These are phyloP conservation scores for Penicillium sp. DNA, from an alignment of 2,329 filamentous ascomycete genomes.

Conservation along the genomic window DNA sequence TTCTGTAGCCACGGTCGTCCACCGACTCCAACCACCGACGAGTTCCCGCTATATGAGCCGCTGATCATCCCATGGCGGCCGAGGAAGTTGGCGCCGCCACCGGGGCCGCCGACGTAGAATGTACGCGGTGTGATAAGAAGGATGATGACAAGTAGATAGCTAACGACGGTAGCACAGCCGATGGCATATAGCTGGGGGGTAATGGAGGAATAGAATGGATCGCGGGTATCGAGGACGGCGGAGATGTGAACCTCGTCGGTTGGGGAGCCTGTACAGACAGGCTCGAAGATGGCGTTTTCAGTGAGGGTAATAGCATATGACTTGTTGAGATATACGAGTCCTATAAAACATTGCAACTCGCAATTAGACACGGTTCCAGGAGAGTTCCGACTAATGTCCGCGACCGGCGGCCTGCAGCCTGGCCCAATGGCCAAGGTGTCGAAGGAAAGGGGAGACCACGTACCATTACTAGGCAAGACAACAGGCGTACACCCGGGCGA, in stretches of 20 bases:
- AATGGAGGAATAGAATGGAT: conserved; percentile 91
- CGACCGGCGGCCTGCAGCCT: neutral
- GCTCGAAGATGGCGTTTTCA: conserved; percentile 50
- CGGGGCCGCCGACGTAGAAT: conserved; percentile 75
- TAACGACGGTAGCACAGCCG: conserved; percentile 83
- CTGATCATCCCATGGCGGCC: conserved; percentile 81
- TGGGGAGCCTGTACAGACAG: conserved; percentile 46
- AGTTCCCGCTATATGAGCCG: conserved; percentile 64
- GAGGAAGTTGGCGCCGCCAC: conserved; percentile 67
- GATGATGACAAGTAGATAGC: conserved; percentile 90
- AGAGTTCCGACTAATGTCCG: neutral
- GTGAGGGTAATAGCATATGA: conserved; percentile 45
- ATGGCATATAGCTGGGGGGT: conserved; percentile 93
- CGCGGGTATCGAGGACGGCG: conserved; percentile 64
- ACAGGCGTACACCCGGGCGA: conserved; percentile 59
- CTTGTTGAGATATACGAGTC: conserved; percentile 42
- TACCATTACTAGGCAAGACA: conserved; percentile 59
- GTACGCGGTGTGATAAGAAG: conserved; percentile 92
- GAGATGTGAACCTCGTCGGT: conserved; percentile 38
- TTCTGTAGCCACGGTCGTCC: conserved; percentile 92
- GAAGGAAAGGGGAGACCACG: conserved; percentile 10
- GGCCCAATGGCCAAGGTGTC: neutral
- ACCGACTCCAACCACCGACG: conserved; percentile 76
- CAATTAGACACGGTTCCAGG: neutral
- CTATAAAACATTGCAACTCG: conserved; percentile 20